Percentiles rank a stretch among this genome's conserved stretches.
Evolutionary conservation across 1,139 yeast species (phyloP).

Genomic region (Diutina neorugosa): DNA sequence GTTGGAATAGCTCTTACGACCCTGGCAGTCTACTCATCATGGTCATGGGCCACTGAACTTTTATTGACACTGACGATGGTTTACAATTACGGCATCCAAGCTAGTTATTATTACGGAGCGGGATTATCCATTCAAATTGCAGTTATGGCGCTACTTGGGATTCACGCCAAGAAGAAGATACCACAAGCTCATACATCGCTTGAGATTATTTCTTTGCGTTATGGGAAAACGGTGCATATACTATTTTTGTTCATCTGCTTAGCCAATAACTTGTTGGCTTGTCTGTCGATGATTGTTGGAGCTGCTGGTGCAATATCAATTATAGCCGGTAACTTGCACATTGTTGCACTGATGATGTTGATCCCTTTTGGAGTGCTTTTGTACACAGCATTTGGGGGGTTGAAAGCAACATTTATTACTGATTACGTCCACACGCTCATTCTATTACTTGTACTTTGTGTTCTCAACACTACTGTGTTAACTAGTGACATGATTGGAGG

Average conservation of each 20-base stretch:
- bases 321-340: constrained; percentile 21
- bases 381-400: constrained; percentile 69
- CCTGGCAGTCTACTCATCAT: constrained; percentile 16
- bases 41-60: neutral
- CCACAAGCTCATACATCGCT: constrained; percentile 19
- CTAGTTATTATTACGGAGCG: constrained; percentile 16
- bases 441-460: neutral
- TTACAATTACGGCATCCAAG: constrained; percentile 15
- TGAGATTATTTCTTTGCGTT: constrained; percentile 19
- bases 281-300: constrained; percentile 24
- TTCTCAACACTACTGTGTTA: constrained; percentile 17
- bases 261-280: constrained; percentile 20
- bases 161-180: constrained; percentile 19
- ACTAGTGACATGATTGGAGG: constrained; percentile 18
- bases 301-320: constrained; percentile 25
- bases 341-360: constrained; percentile 20
- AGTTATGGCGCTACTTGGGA: constrained; percentile 17
- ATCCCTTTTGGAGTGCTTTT: constrained; percentile 25
- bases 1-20: constrained; percentile 17
- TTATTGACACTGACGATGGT: neutral
- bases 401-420: constrained; percentile 64
- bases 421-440: constrained; percentile 11
- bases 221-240: constrained; percentile 18
- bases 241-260: constrained; percentile 20
- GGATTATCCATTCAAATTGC: constrained; percentile 19